Evolutionary conservation across 495 filamentous ascomycete genomes (phyloP).

Genomic region (Tuber umbilicatum): DNA sequence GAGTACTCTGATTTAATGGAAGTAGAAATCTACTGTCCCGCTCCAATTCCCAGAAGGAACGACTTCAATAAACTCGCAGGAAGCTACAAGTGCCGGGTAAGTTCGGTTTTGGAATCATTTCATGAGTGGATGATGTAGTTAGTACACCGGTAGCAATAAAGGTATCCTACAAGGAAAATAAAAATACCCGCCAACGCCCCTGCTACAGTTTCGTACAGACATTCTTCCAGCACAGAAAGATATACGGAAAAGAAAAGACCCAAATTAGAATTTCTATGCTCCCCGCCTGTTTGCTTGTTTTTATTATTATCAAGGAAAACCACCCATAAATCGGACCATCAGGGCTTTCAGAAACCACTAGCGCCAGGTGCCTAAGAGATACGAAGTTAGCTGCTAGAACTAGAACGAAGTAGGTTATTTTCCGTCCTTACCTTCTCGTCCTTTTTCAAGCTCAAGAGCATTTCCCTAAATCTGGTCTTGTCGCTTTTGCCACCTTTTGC

Average conservation of each 20-base stretch:
- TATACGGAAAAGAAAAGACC: not conserved
- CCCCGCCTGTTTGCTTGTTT: not conserved
- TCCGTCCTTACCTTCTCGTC: conserved; percentile 64
- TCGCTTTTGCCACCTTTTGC: conserved; percentile 71
- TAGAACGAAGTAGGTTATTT: not conserved
- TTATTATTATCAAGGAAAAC: not conserved
- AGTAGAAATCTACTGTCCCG: not conserved
- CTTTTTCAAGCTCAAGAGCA: conserved; percentile 80
- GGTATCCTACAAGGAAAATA: conserved; percentile 4
- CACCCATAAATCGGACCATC: not conserved
- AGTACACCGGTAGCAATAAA: not conserved
- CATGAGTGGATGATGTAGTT: not conserved
- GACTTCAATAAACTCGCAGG: not conserved
- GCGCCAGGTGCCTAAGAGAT: conserved; percentile 34
- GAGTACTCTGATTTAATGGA: not conserved
- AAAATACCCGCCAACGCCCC: not conserved
- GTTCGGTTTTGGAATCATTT: not conserved
- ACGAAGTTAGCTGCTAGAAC: conserved; percentile 11
- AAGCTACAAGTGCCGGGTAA: not conserved
- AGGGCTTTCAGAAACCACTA: conserved; percentile 31
- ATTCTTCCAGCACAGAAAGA: not conserved
- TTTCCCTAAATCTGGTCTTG: conserved; percentile 90
- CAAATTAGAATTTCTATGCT: conserved; percentile 6
- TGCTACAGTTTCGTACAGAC: not conserved
- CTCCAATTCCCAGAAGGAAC: not conserved